phyloP scores from a whole-genome alignment of 495 filamentous ascomycete species.

The Neurospora intermedia region DNA sequence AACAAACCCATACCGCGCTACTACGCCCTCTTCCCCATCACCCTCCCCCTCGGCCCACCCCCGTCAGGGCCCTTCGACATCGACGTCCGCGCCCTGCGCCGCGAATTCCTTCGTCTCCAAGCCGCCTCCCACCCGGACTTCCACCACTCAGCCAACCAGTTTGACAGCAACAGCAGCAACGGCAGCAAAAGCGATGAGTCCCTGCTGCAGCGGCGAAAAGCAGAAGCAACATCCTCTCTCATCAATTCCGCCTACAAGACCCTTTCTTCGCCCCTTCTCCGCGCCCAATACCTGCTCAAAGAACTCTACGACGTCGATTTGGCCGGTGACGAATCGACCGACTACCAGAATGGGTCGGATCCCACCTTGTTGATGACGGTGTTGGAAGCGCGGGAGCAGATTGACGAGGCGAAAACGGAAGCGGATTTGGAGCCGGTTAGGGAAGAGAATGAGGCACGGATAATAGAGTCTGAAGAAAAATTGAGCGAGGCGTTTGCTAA shows the following conservation, averaged over 20 bases:
- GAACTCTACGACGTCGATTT: conserved; percentile 62
- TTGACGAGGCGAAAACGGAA: conserved; percentile 65
- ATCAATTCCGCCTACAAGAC: conserved; percentile 89
- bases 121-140: conserved; percentile 73
- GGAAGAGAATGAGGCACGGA: conserved; percentile 55
- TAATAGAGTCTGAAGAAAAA: conserved; percentile 44
- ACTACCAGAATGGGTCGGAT: conserved; percentile 60
- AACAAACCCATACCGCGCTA: conserved; percentile 21
- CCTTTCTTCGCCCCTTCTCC: conserved; percentile 58
- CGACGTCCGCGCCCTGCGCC: conserved; percentile 53
- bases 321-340: conserved; percentile 55
- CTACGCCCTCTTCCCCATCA: conserved; percentile 82
- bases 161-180: conserved; percentile 2
- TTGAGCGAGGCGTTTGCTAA: conserved; percentile 53
- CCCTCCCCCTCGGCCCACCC: conserved; percentile 71
- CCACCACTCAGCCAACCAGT: conserved; percentile 34
- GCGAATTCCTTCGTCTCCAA: conserved; percentile 82
- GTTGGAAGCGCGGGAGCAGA: conserved; percentile 72
- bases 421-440: conserved; percentile 49
- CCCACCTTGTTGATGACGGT: conserved; percentile 73
- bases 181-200: background rate
- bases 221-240: conserved; percentile 59
- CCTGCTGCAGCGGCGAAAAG: conserved; percentile 22
- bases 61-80: conserved; percentile 67
- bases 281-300: conserved; percentile 75